Conservation (phyloP, 768 basidiomycete genomes). For the Crepidotus variabilis region DNA sequence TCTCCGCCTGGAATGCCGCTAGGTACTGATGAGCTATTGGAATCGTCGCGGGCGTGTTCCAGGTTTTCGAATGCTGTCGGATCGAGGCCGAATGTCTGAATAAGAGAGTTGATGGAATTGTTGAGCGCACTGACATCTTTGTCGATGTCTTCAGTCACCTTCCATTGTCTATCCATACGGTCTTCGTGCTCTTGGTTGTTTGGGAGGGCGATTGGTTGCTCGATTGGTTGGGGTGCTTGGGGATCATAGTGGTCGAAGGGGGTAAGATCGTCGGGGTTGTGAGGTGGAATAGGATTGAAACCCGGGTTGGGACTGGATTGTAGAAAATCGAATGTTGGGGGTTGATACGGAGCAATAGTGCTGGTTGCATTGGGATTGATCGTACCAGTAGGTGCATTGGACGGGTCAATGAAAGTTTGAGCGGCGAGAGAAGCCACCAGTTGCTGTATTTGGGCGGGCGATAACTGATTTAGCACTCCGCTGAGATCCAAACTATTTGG, state of each 20-base stretch:
- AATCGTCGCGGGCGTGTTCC: background rate
- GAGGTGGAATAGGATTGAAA: constrained; percentile 10
- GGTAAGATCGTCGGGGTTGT: constrained; percentile 24
- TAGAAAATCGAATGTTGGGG: constrained; percentile 31
- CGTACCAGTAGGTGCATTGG: constrained; percentile 13
- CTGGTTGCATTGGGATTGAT: constrained; percentile 17
- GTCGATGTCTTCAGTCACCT: constrained; percentile 59
- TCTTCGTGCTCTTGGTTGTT: constrained; percentile 25
- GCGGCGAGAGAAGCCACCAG: constrained; percentile 43
- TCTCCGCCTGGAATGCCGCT: background rate
- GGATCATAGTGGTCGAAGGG: constrained; percentile 24
- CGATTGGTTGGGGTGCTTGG: constrained; percentile 9
- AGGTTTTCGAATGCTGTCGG: constrained; percentile 27
- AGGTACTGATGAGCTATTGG: background rate
- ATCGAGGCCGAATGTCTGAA: constrained; percentile 68
- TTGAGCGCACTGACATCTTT: constrained; percentile 71
- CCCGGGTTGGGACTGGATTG: constrained; percentile 10
- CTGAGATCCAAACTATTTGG: constrained; percentile 39
- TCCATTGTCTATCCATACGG: constrained; percentile 52
- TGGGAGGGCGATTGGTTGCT: constrained; percentile 27
- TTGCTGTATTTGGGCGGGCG: constrained; percentile 56
- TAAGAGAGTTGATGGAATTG: constrained; percentile 64
- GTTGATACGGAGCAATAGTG: constrained; percentile 26
- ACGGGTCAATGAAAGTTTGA: constrained; percentile 27
- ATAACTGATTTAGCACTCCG: constrained; percentile 47